Base-by-base conservation (phyloP, 805 yeast genomes). In the Yarrowia yakushimensis region DNA sequence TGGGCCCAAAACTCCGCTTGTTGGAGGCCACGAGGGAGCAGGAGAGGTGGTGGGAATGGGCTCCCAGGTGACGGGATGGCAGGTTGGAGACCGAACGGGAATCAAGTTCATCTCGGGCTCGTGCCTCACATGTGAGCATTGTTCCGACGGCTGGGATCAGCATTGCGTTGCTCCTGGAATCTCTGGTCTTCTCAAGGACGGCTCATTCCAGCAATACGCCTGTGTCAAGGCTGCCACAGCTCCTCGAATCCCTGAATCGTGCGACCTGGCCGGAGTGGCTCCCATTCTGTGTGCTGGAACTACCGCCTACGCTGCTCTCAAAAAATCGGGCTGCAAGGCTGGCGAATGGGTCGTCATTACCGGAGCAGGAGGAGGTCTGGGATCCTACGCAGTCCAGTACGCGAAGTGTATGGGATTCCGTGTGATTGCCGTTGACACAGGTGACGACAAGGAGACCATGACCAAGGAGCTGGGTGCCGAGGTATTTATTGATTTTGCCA, bases 211-310 rank as follows among this genome's bases (percentile, higher is more conserved):
- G 77, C 90, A 90, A 77, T 90, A 88, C 75, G 91, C 91, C 62
- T 85, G 92, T 50, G 96, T 93, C 39, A 92, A 88, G 74, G 94
- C 93, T 39, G 82, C 86, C 63, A 94, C 88, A 71, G 96, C 94
- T 37, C 96, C 96, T 41, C 78, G 81, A 68, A 84, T 90, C 70
- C 92, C 96, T 63, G 71, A 81, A 69, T 87, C 85, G 63, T 78
- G 87, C 42, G 92, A 90, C 72, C 81, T 89, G 69, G 91, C 93
- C 60, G 80, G 78, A 66, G 82, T 84, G 65, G 85, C 96, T 15
- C 96, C 96, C 69, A 84, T 89, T 72, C 82, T 90, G 71, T 89
- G 96, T 79, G 96, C 96, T 28, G 96, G 96, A 76, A 84, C 90
- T 75, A 89, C 96, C 37, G 96, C 87, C 63, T 89, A 89, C 85